These are phyloP conservation scores for Ogataea henricii DNA, from an alignment of 805 yeast species.

Conservation along the genomic window DNA sequence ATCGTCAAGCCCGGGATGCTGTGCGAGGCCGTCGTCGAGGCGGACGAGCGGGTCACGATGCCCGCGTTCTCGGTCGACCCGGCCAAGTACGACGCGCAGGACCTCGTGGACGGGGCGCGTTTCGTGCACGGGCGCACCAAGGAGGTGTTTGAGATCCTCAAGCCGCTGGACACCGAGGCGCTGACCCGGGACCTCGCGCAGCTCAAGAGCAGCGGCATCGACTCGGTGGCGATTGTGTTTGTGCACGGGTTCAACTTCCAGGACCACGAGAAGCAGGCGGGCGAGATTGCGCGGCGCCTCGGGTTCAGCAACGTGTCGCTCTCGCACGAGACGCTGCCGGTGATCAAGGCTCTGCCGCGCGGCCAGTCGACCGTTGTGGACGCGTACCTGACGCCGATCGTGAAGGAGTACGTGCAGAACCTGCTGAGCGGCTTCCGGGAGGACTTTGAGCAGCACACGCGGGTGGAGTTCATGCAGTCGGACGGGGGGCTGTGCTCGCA, in stretches of 20 bases:
- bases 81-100: slow-evolving; percentile 10
- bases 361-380: slow-evolving; percentile 45
- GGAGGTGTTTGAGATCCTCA: slow-evolving; percentile 41
- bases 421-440: slow-evolving; percentile 36
- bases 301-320: slow-evolving; percentile 52
- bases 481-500: slow-evolving; percentile 60
- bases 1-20: slow-evolving; percentile 25
- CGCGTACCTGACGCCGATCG: slow-evolving; percentile 47
- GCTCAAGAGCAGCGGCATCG: slow-evolving; percentile 30
- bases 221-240: slow-evolving; percentile 40
- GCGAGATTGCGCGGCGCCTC: slow-evolving; percentile 36
- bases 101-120: slow-evolving; percentile 26
- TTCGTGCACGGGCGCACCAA: slow-evolving; percentile 41
- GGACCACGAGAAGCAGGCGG: slow-evolving; percentile 38
- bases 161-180: slow-evolving; percentile 34
- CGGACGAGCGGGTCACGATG: slow-evolving; percentile 28
- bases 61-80: slow-evolving; percentile 31
- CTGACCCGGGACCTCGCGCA: slow-evolving; percentile 24
- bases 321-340: slow-evolving; percentile 40
- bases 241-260: slow-evolving; percentile 40
- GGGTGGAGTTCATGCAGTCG: slow-evolving; percentile 57
- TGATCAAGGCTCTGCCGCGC: slow-evolving; percentile 42
- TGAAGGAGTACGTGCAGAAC: slow-evolving; percentile 40
- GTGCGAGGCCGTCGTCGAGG: slow-evolving; percentile 23
- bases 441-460: slow-evolving; percentile 35